A percentile compares a stretch with the other conserved stretches of the same genome.
Conservation (phyloP, 495 filamentous ascomycete species). For the Penicillium paradoxum region DNA sequence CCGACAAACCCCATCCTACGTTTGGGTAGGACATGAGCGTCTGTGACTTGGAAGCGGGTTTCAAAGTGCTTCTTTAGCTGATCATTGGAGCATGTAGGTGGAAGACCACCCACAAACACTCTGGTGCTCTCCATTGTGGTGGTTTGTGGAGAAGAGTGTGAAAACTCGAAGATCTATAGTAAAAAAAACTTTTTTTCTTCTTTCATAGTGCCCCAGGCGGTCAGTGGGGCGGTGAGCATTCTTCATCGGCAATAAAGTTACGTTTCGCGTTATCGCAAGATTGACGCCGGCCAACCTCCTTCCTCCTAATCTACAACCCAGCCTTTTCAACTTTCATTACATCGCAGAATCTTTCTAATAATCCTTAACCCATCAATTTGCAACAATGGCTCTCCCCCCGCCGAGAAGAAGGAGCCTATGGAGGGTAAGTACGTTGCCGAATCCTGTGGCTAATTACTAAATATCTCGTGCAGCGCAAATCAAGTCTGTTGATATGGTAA, state of each 20-base stretch:
- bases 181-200: conserved; percentile 31
- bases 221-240: conserved; percentile 18
- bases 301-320: background rate
- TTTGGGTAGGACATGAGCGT: conserved; percentile 81
- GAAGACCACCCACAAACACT: conserved; percentile 85
- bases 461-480: conserved; percentile 63
- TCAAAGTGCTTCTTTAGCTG: conserved; percentile 87
- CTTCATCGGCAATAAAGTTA: conserved; percentile 15
- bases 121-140: conserved; percentile 54
- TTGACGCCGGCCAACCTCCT: background rate
- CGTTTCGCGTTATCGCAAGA: conserved; percentile 11
- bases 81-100: conserved; percentile 66
- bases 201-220: conserved; percentile 35
- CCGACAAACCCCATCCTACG: conserved; percentile 94
- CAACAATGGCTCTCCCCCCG: conserved; percentile 37
- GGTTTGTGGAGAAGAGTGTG: conserved; percentile 19
- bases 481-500: conserved; percentile 97
- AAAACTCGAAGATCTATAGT: conserved; percentile 14
- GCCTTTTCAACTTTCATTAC: background rate
- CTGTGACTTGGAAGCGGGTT: conserved; percentile 70
- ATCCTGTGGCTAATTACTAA: conserved; percentile 25
- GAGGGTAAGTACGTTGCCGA: conserved; percentile 50
- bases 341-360: background rate
- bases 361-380: background rate
- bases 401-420: conserved; percentile 63